A percentile compares a stretch with the other conserved stretches of the same genome.
These are phyloP conservation scores for Rhodocollybia butyracea DNA, from an alignment of 768 basidiomycete species.

Conservation along the genomic window DNA sequence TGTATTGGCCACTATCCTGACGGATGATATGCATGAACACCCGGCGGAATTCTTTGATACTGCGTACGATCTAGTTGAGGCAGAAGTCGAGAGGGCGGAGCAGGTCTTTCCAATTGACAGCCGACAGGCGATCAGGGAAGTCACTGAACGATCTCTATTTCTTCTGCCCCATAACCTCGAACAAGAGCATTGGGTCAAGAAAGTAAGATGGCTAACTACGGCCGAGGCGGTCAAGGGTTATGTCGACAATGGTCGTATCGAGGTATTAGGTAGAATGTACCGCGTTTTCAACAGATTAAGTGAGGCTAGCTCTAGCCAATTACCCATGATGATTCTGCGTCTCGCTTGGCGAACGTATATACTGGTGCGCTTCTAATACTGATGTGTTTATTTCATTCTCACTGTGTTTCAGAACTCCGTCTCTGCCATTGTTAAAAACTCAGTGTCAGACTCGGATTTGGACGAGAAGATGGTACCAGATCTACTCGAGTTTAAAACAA, in stretches of 20 bases:
- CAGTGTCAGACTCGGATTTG: conserved; percentile 18
- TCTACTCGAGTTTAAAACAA: conserved; percentile 64
- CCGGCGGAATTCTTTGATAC: conserved; percentile 55
- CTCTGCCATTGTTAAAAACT: conserved; percentile 61
- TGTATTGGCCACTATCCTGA: conserved; percentile 41
- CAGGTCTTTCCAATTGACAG: conserved; percentile 49
- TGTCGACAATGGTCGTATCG: neutral
- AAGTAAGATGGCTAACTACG: conserved; percentile 20
- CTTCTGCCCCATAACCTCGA: neutral
- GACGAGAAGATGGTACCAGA: conserved; percentile 80
- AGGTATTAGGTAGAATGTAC: conserved; percentile 52
- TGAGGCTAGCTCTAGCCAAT: conserved; percentile 18
- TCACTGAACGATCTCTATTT: conserved; percentile 54
- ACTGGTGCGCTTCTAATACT: conserved; percentile 10
- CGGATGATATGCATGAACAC: conserved; percentile 33
- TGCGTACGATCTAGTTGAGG: conserved; percentile 40
- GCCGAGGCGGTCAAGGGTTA: conserved; percentile 23
- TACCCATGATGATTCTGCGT: conserved; percentile 43
- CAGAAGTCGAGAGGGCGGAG: conserved; percentile 56
- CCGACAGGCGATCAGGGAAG: conserved; percentile 47
- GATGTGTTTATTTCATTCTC: neutral
- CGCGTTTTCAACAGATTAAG: conserved; percentile 56
- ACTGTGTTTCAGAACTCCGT: conserved; percentile 45
- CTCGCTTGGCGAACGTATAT: conserved; percentile 61
- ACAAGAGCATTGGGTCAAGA: conserved; percentile 29